Base-by-base conservation (phyloP, 139 green algal genomes). In the Penium margaritaceum region DNA sequence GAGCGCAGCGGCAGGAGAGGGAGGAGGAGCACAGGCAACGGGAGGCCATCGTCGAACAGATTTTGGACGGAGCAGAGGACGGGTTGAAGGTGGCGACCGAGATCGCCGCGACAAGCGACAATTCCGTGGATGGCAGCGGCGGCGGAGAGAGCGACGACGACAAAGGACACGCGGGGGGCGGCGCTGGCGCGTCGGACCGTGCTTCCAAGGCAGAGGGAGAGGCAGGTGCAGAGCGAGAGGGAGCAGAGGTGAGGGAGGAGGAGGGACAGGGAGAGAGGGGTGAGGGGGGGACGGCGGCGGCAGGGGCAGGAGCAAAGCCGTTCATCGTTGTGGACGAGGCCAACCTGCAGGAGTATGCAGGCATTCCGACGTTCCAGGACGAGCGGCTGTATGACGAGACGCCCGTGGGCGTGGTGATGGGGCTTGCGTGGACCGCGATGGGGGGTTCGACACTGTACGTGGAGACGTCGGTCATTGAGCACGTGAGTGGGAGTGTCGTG, bases 381-480 rank as follows among this genome's bases (percentile, higher is more conserved):
- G 92, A 98, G 74, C 79, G 78, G 58, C 85, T 95, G 37, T 95
- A 92, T 69, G 80, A 93, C 6, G 24, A 68, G 17, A 94, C 84
- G 24, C 88, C 87, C 17, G 67, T 88, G 43, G 92, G 93, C 3
- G 93, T 99, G 43, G 91, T 97, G 12, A 95, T 94, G 85, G 94
- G 94, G 0, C 84, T 99, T 62, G 94, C 93, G 6, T 99, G 92
- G 92, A 98, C 94, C 1, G 78, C 91, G 0, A 90, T 96, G 90
- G 94, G 94, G 7, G 93, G 94, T 39, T 87, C 80, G 44, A 95
- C 89, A 35, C 83, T 98, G 61, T 97, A 51, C 41, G 41, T 51
- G 7, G 41, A 51, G 12, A 12, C 9, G 9, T 21, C 41, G 12
- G 41, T 51, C 9, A 51, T 51, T 12, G 58, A 66, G 3, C 58